A percentile compares a stretch with the other conserved stretches of the same genome.
phyloP scores from a whole-genome alignment of 208 protist species.

The Wallacemonas sp. region DNA sequence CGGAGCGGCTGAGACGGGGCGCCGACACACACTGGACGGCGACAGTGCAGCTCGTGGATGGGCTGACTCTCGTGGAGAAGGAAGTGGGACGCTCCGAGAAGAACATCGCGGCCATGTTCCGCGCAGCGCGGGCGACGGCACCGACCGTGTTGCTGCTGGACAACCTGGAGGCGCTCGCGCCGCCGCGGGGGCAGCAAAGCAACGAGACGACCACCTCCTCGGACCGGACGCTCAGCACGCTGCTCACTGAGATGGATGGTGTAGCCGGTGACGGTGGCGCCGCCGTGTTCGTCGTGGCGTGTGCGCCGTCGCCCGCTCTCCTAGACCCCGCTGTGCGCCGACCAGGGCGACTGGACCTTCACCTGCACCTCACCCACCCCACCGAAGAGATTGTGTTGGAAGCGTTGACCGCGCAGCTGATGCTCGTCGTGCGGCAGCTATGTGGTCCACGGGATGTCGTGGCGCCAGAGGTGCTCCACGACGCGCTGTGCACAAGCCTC shows the following conservation, averaged over 20 bases:
- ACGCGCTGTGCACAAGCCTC: too few species aligned
- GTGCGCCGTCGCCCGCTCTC: constrained; percentile 45
- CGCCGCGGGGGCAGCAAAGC: constrained; percentile 46
- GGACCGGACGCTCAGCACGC: constrained; percentile 88
- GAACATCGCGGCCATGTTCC: constrained; percentile 85
- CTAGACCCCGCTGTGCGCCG: constrained; percentile 86
- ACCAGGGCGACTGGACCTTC: constrained; percentile 84
- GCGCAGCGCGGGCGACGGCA: constrained; percentile 52
- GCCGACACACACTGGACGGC: constrained; percentile 24
- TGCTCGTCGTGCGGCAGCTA: constrained; percentile 9
- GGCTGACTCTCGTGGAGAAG: constrained; percentile 81
- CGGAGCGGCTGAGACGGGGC: constrained; percentile 33
- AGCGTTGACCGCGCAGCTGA: constrained; percentile 18
- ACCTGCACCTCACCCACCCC: constrained; percentile 50
- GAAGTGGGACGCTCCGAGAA: constrained; percentile 87
- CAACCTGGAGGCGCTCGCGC: constrained; percentile 91
- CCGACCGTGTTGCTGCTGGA: constrained; percentile 90
- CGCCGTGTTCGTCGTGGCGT: constrained; percentile 82
- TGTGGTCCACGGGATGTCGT: constrained; percentile 10
- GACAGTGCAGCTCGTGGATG: constrained; percentile 64
- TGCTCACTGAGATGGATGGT: constrained; percentile 93
- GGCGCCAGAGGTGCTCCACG: too few species aligned
- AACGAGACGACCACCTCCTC: constrained; percentile 55
- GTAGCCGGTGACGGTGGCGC: constrained; percentile 23
- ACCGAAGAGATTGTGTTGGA: not conserved